A percentile compares a stretch with the other conserved stretches of the same genome.
phyloP scores from a whole-genome alignment of 179 eudicot genomes.

The Patellifolia procumbens region DNA sequence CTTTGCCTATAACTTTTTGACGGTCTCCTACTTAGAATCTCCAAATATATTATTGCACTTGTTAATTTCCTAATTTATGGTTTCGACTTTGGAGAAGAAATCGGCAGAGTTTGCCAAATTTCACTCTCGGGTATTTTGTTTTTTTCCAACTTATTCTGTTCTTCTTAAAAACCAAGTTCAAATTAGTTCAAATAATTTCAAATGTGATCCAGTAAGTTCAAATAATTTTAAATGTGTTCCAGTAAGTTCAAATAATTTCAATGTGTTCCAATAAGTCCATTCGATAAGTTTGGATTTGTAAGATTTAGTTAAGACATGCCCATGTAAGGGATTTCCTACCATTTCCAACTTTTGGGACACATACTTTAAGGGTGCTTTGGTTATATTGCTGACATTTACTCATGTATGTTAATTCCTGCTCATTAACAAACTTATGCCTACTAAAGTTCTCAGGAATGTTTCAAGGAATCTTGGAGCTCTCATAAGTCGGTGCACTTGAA shows the following conservation, averaged over 20 bases:
- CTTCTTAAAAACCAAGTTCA: too few relatives aligned
- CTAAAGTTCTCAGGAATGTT: constrained; percentile 90
- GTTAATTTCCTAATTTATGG: not conserved
- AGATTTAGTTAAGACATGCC: not conserved
- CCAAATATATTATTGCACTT: not conserved
- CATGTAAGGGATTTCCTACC: not conserved
- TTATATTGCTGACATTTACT: not conserved
- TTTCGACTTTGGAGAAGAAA: not conserved
- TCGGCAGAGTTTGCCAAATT: not conserved
- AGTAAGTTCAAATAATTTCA: too few relatives aligned
- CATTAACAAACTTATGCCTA: constrained; percentile 15
- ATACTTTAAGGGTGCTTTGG: not conserved
- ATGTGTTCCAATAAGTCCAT: too few relatives aligned
- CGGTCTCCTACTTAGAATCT: constrained; percentile 1
- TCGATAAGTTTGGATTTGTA: not conserved
- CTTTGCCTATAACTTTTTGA: not conserved
- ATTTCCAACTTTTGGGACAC: not conserved
- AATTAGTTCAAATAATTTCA: too few relatives aligned
- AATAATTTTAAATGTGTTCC: too few relatives aligned
- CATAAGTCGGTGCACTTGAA: constrained; percentile 81
- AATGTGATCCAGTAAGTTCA: too few relatives aligned
- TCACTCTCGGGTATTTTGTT: too few relatives aligned
- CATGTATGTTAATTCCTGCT: constrained; percentile 8
- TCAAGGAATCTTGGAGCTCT: constrained; percentile 94
- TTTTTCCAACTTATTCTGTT: not conserved